A percentile compares a stretch with the other conserved stretches of the same genome.
These are phyloP conservation scores for Hypoxylon sp. DNA, from an alignment of 2,329 filamentous ascomycete genomes.

Conservation along the genomic window DNA sequence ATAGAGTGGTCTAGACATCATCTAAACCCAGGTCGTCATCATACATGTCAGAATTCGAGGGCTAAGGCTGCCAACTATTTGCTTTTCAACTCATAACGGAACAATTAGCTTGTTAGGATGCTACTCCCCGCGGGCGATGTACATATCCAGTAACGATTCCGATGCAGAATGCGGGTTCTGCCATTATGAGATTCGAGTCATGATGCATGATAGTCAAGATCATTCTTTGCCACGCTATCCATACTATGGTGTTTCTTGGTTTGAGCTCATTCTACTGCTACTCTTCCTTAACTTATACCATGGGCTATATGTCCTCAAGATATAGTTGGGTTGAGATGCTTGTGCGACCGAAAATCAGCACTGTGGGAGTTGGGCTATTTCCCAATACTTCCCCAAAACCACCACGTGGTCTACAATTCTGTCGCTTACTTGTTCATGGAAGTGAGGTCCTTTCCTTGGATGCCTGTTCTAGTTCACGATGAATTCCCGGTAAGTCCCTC, in stretches of 20 bases:
- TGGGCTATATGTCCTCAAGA: background rate
- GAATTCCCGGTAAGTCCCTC: background rate
- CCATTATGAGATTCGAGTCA: slow-evolving; percentile 6
- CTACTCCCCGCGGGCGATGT: background rate
- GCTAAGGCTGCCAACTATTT: background rate
- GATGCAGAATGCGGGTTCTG: background rate
- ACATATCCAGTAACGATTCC: background rate
- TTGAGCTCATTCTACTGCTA: background rate
- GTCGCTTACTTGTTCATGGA: background rate
- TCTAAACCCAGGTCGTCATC: background rate
- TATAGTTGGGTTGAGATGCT: background rate
- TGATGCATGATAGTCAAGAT: slow-evolving; percentile 18
- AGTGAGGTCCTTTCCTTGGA: background rate
- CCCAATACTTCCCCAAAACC: background rate
- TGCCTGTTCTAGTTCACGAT: slow-evolving; percentile 3
- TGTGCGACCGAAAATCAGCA: background rate
- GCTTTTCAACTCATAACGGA: slow-evolving; percentile 1
- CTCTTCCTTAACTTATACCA: background rate
- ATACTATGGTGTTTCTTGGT: background rate
- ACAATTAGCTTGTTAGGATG: background rate
- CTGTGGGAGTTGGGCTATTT: background rate
- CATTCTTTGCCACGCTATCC: slow-evolving; percentile 11
- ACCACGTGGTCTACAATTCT: background rate
- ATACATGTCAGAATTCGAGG: background rate
- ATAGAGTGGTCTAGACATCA: background rate